phyloP scores from a whole-genome alignment of 768 basidiomycete genomes.

The Russula brevipes region DNA sequence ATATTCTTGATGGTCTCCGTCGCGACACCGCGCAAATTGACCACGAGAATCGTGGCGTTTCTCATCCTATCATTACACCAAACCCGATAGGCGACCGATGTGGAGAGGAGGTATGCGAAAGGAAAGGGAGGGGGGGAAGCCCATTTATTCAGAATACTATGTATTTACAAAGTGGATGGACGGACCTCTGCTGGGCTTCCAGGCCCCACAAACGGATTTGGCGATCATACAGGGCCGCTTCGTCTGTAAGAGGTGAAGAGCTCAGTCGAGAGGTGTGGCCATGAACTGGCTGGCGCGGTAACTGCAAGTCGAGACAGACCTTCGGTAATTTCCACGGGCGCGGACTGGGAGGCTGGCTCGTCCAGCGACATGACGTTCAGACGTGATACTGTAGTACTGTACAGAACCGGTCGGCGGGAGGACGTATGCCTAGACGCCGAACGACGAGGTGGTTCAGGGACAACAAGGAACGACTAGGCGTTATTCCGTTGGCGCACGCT shows the following conservation, averaged over 20 bases:
- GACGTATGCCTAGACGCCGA: neutral
- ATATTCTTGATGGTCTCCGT: conserved; percentile 97
- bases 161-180: neutral
- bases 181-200: conserved; percentile 91
- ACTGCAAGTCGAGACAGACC: conserved; percentile 16
- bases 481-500: neutral
- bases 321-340: conserved; percentile 31
- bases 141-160: too few species aligned
- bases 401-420: neutral
- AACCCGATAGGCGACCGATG: neutral
- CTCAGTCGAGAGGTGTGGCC: neutral
- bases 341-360: conserved; percentile 22
- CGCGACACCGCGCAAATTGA: conserved; percentile 75
- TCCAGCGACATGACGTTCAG: conserved; percentile 16
- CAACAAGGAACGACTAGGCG: neutral
- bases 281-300: too few species aligned
- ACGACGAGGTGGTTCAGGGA: neutral
- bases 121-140: too few species aligned
- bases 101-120: too few species aligned
- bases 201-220: conserved; percentile 98
- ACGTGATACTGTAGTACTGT: too few species aligned
- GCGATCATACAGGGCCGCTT: conserved; percentile 89
- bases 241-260: conserved; percentile 35
- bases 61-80: conserved; percentile 61
- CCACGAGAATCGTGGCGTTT: conserved; percentile 82